Evolutionary conservation across 2,329 filamentous ascomycete species (phyloP).

Genomic region (Cladophialophora chaetospira): DNA sequence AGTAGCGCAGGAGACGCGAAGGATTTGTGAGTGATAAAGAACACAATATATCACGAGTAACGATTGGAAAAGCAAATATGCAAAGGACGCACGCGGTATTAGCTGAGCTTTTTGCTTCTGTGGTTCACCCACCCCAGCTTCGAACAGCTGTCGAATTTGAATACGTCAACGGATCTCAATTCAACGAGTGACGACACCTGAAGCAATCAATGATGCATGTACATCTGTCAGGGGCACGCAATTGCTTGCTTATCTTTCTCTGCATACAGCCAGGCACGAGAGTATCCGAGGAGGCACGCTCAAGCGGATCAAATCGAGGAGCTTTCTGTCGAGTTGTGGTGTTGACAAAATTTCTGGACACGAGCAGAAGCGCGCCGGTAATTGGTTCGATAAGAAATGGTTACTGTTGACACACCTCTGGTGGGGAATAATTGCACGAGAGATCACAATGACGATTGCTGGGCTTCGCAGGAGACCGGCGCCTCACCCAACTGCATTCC

Average conservation of each 20-base stretch:
- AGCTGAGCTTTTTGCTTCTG: slow-evolving; percentile 3
- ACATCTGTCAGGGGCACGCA: background rate
- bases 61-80: background rate
- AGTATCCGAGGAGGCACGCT: background rate
- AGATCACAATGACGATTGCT: too few relatives aligned
- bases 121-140: background rate
- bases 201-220: slow-evolving; percentile 7
- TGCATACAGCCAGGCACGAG: background rate
- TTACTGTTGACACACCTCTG: slow-evolving; percentile 1
- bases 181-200: slow-evolving; percentile 6
- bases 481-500: too few relatives aligned
- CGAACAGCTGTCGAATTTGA: background rate
- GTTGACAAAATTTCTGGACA: slow-evolving; percentile 18
- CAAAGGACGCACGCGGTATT: background rate
- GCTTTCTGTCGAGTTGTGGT: slow-evolving; percentile 1
- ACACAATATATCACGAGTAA: background rate
- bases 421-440: too few relatives aligned
- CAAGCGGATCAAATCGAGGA: slow-evolving; percentile 10
- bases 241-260: slow-evolving; percentile 5
- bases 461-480: too few relatives aligned
- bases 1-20: background rate
- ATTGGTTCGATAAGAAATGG: slow-evolving; percentile 29
- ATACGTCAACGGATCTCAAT: background rate
- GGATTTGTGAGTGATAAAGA: background rate
- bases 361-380: background rate